A percentile compares a stretch with the other conserved stretches of the same genome.
phyloP scores from a whole-genome alignment of 306 rosid genomes.

The Sicyos edulis region DNA sequence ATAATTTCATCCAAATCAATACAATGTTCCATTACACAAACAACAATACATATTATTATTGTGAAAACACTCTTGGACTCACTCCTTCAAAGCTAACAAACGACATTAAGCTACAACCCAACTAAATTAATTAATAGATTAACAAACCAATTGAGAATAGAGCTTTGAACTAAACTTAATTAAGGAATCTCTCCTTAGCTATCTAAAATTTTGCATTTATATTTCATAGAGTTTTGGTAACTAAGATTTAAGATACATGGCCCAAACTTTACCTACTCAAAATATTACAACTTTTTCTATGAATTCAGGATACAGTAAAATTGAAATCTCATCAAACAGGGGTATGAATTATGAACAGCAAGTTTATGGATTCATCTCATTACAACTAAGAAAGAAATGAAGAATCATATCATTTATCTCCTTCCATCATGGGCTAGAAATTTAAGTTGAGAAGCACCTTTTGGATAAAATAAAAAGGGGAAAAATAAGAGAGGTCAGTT shows the following conservation, averaged over 20 bases:
- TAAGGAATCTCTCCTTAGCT: background rate
- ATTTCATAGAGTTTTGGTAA: background rate
- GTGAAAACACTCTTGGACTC: background rate
- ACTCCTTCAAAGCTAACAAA: background rate
- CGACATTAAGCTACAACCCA: slow-evolving; percentile 1
- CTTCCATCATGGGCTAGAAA: background rate
- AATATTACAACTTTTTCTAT: background rate
- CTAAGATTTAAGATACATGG: background rate
- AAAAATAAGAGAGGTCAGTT: background rate
- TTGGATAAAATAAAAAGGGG: too few relatives aligned
- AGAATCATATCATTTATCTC: background rate
- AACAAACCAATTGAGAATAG: background rate
- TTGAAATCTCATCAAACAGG: background rate
- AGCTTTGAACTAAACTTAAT: background rate
- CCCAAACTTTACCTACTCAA: background rate
- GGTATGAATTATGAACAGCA: too few relatives aligned
- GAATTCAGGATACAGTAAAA: background rate
- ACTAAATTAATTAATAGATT: background rate
- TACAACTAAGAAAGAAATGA: background rate
- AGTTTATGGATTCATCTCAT: too few relatives aligned
- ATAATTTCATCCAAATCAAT: too few relatives aligned
- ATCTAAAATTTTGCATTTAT: background rate
- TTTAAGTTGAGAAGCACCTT: background rate
- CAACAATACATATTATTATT: too few relatives aligned
- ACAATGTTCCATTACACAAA: too few relatives aligned